Evolutionary conservation across 257 asterid species (phyloP).

Genomic region (Solanum tarijense): DNA sequence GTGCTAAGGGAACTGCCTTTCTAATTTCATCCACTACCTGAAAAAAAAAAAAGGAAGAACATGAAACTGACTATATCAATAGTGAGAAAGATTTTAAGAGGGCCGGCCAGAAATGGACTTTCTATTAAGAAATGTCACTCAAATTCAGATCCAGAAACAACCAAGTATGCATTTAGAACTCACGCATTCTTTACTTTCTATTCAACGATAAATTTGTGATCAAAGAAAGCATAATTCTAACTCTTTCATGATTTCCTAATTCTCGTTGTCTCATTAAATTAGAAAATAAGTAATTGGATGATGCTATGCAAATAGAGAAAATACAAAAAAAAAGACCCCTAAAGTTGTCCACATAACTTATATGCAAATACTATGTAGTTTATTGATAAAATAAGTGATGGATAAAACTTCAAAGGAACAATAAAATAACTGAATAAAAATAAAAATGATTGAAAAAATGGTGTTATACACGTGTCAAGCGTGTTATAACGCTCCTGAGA

Average conservation of each 20-base stretch:
- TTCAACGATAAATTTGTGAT: neutral
- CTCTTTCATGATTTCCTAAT: neutral
- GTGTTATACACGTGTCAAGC: neutral
- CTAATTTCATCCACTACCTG: slow-evolving; percentile 85
- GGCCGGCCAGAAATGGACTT: neutral
- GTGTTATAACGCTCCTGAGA: neutral
- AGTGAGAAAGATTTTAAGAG: neutral
- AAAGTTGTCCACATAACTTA: neutral
- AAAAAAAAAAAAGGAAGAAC: neutral
- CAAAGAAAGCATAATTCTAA: neutral
- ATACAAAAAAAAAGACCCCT: neutral
- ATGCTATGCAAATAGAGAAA: neutral
- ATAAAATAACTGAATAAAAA: neutral
- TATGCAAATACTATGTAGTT: neutral
- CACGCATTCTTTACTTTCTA: neutral
- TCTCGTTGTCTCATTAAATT: neutral
- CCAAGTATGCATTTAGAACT: neutral
- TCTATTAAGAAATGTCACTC: neutral
- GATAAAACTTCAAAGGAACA: neutral
- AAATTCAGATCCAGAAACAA: neutral
- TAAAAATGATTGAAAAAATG: neutral
- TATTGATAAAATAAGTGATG: neutral
- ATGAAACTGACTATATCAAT: neutral
- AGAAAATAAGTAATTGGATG: neutral
- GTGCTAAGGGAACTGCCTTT: slow-evolving; percentile 68